Evolutionary conservation across 306 rosid species (phyloP).

Genomic region (Adenanthera pavonina): DNA sequence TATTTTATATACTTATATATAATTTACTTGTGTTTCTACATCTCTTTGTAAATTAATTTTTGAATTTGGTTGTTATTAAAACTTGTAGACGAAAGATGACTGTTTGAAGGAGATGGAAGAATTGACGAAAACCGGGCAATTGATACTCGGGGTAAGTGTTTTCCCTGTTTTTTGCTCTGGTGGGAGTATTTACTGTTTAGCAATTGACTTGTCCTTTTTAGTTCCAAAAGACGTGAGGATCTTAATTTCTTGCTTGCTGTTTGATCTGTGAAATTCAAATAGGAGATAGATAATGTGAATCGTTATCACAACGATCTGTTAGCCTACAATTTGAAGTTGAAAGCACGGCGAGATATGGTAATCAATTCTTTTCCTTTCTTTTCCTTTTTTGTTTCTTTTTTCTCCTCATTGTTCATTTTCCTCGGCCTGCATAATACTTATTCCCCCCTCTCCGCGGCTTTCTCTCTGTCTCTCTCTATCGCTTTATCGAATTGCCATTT

Average conservation of each 20-base stretch:
- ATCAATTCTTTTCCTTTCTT: not conserved
- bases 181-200: not conserved
- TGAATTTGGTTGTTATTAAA: not conserved
- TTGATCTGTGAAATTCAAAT: constrained; percentile 32
- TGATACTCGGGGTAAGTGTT: constrained; percentile 46
- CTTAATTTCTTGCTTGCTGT: not conserved
- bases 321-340: constrained; percentile 47
- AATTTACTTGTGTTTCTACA: not conserved
- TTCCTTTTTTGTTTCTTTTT: too few species aligned
- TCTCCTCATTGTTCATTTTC: not conserved
- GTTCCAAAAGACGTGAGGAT: not conserved
- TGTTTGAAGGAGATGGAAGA: constrained; percentile 39
- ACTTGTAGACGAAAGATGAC: constrained; percentile 52
- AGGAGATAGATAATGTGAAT: constrained; percentile 57
- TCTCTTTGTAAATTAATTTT: not conserved
- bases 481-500: not conserved
- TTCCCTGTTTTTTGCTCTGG: not conserved
- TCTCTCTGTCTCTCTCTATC: too few species aligned
- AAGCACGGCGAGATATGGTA: constrained; percentile 56
- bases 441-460: too few species aligned
- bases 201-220: constrained; percentile 10
- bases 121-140: constrained; percentile 33
- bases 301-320: constrained; percentile 27
- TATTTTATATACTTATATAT: not conserved
- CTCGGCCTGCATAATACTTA: not conserved